phyloP scores from a whole-genome alignment of 441 rosid genomes.

The Adansonia grandidieri region DNA sequence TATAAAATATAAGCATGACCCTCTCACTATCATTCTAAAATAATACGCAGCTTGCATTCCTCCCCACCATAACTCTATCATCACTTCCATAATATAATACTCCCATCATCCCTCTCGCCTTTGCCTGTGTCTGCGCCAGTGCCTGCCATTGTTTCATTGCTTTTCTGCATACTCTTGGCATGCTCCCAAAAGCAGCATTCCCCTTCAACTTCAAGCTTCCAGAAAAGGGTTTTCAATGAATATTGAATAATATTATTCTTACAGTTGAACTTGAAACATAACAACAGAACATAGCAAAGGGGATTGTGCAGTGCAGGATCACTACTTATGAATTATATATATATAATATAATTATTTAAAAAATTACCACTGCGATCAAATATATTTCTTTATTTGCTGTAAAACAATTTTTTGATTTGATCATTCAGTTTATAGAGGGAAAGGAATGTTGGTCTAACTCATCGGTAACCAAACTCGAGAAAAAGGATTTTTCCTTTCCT shows the following conservation, averaged over 20 bases:
- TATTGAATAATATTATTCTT: no score
- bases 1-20: conserved; percentile 19
- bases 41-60: not conserved
- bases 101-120: no score
- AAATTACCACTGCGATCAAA: no score
- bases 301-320: no score
- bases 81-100: not conserved
- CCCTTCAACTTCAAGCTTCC: not conserved
- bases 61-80: not conserved
- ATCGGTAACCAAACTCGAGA: not conserved
- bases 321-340: no score
- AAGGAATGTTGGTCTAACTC: conserved; percentile 13
- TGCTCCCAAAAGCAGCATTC: not conserved
- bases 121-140: no score
- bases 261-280: no score
- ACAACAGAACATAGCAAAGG: no score
- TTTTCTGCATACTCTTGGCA: not conserved
- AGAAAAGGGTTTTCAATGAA: not conserved
- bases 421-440: not conserved
- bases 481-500: not conserved
- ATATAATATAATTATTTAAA: no score
- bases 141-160: no score
- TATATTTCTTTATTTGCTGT: not conserved
- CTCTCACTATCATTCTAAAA: conserved; percentile 1
- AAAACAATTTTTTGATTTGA: not conserved